These are phyloP conservation scores for Trematosphaeria pertusa DNA, from an alignment of 2,329 filamentous ascomycete genomes.

Conservation along the genomic window DNA sequence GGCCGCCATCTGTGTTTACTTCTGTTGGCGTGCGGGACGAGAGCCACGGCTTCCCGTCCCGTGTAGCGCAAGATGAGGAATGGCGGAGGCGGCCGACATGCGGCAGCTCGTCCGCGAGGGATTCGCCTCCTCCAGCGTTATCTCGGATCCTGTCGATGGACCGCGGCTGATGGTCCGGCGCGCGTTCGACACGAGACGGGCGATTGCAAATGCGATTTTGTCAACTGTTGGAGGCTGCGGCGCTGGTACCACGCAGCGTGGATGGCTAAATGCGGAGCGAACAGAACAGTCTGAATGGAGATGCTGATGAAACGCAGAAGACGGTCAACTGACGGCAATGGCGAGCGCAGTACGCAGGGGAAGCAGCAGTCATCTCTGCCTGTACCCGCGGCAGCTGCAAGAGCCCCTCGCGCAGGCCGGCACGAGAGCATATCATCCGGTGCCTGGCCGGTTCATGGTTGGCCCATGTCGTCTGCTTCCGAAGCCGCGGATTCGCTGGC, in stretches of 20 bases:
- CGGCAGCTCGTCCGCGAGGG: slow-evolving; percentile 9
- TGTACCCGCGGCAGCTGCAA: neutral
- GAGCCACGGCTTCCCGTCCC: too few species aligned
- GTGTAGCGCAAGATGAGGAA: too few species aligned
- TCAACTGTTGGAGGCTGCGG: slow-evolving; percentile 13
- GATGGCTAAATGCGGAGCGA: neutral
- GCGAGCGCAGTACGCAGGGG: neutral
- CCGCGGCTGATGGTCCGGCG: neutral
- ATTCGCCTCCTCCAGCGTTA: slow-evolving; percentile 15
- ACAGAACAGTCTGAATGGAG: neutral
- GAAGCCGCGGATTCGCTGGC: neutral
- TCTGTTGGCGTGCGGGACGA: neutral
- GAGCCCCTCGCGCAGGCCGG: neutral
- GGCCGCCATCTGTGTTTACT: slow-evolving; percentile 1
- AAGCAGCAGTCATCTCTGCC: neutral
- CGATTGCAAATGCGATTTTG: slow-evolving; percentile 32
- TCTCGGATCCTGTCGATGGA: slow-evolving; percentile 7
- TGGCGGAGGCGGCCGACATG: slow-evolving; percentile 22
- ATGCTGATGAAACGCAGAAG: neutral
- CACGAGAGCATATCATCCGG: neutral
- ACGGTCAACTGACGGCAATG: neutral
- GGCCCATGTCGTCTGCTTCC: neutral
- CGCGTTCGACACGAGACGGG: neutral
- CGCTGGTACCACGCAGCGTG: neutral
- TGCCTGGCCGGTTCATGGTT: neutral